Evolutionary conservation across 2,329 filamentous ascomycete species (phyloP), one percentile per base, ranked within the genome.

Genomic region (Aureobasidium sp.): DNA sequence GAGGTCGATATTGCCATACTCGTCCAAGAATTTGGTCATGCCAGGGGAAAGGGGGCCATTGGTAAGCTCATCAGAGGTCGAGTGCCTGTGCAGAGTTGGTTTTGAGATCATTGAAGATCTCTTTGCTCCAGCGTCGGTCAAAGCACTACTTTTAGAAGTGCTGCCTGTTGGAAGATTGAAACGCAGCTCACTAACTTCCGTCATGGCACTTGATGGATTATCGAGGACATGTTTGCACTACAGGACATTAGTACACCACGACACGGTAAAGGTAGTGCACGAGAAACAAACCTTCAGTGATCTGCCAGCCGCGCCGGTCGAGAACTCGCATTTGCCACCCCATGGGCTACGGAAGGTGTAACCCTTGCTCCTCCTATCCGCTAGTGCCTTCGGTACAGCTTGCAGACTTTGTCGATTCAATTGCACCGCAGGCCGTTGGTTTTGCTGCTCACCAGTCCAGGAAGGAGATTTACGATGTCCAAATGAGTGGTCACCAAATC

Each of bases 291-390:
- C 73, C 61, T 70, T 72, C 24, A 74, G 67, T 36, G 67, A 68
- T 57, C 88, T 86, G 2, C 93, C 92, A 47, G 84, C 87, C 62
- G 85, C 81, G 41, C 89, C 88, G 0, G 92, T 94, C 17, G 84
- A 81, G 74, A 97, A 97, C 64, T 92, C 89, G 75, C 93, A 97
- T 46, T 83, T 83, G 17, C 90, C 89, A 64, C 90, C 86, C 93
- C 93, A 97, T 0, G 92, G 92, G 46, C 89, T 94, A 24, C 80
- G 77, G 71, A 97, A 97, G 1, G 85, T 83, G 74, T 95, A 96
- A 20, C 81, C 74, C 65, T 76, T 75, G 70, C 86, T 88, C 36
- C 81, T 81, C 0, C 85, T 79, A 57, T 74, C 71, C 7, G 66
- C 71, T 26, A 67, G 53, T n/a, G 65, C 51, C 6, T 64, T 57